phyloP scores from a whole-genome alignment of 2,329 filamentous ascomycete genomes.

The Lasiodiplodia theobromae region DNA sequence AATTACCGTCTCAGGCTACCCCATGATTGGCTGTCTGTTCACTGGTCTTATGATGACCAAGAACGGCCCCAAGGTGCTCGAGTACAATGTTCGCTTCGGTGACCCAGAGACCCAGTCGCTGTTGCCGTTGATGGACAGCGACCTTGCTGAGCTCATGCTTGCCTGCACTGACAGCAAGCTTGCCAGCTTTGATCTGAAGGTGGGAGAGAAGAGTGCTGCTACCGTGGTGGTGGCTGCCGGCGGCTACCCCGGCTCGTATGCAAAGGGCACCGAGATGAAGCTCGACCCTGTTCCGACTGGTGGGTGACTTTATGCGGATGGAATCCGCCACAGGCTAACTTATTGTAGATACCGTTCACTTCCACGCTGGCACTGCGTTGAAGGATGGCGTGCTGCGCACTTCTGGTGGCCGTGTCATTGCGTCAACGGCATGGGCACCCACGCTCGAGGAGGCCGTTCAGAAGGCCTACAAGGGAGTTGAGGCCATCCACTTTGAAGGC shows the following conservation, averaged over 20 bases:
- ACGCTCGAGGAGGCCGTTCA: slow-evolving; percentile 83
- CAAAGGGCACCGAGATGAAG: slow-evolving; percentile 74
- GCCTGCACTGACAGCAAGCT: slow-evolving; percentile 81
- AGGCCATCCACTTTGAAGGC: slow-evolving; percentile 79
- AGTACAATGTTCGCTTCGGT: slow-evolving; percentile 93
- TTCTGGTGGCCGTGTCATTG: slow-evolving; percentile 89
- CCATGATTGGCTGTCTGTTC: slow-evolving; percentile 74
- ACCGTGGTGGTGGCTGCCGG: slow-evolving; percentile 94
- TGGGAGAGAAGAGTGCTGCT: slow-evolving; percentile 71
- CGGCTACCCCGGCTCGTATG: slow-evolving; percentile 84
- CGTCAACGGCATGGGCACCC: slow-evolving; percentile 79
- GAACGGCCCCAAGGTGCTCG: slow-evolving; percentile 79
- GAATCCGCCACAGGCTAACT: background rate
- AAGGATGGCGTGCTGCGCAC: slow-evolving; percentile 71
- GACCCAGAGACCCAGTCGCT: slow-evolving; percentile 92
- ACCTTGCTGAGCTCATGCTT: slow-evolving; percentile 87
- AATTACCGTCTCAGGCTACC: slow-evolving; percentile 33
- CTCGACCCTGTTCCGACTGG: slow-evolving; percentile 60
- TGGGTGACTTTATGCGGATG: slow-evolving; percentile 33
- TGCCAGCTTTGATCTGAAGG: slow-evolving; percentile 70
- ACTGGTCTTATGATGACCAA: slow-evolving; percentile 94
- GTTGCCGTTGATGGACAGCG: slow-evolving; percentile 80
- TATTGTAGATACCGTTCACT: slow-evolving; percentile 68
- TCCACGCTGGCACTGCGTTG: slow-evolving; percentile 87
- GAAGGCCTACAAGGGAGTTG: slow-evolving; percentile 85